Percentiles rank a stretch among this genome's conserved stretches.
Evolutionary conservation across 1,284 basidiomycete species (phyloP).

Genomic region (Microbotryomycetes sp.): DNA sequence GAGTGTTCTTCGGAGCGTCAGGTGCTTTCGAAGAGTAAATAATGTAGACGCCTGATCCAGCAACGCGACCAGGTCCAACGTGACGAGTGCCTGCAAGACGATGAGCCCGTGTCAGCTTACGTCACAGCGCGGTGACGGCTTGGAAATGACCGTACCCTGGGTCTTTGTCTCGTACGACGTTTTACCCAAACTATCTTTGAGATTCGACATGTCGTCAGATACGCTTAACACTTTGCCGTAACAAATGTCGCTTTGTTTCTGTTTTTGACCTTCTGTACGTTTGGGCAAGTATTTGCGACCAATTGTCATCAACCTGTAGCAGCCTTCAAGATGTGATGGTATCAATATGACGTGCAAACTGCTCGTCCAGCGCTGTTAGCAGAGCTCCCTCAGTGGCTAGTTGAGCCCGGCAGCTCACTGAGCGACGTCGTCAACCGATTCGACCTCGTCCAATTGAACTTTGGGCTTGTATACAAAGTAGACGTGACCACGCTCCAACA

Average conservation of each 20-base stretch:
- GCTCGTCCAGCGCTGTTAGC: not conserved
- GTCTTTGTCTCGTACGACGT: constrained; percentile 62
- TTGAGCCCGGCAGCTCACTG: no score
- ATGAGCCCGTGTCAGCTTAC: not conserved
- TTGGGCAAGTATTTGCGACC: constrained; percentile 61
- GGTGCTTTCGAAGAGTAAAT: constrained; percentile 53
- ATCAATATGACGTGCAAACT: constrained; percentile 55
- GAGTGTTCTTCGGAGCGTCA: constrained; percentile 46
- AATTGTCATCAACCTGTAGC: constrained; percentile 54
- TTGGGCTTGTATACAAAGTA: constrained; percentile 64
- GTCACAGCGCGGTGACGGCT: not conserved
- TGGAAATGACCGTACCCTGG: constrained; percentile 44
- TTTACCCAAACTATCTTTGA: constrained; percentile 53
- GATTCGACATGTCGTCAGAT: constrained; percentile 50
- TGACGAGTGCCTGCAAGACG: constrained; percentile 45
- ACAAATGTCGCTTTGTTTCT: constrained; percentile 40
- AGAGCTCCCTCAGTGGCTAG: no score
- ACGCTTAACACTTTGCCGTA: constrained; percentile 55
- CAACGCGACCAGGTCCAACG: constrained; percentile 53
- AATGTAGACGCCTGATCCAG: constrained; percentile 57
- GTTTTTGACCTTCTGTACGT: constrained; percentile 35
- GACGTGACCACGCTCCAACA: constrained; percentile 45
- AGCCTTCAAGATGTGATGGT: constrained; percentile 49
- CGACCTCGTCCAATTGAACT: constrained; percentile 53
- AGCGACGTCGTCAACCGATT: constrained; percentile 55